A percentile compares a stretch with the other conserved stretches of the same genome.
Evolutionary conservation across 768 basidiomycete species (phyloP).

Genomic region (Tephrocybe sp.): DNA sequence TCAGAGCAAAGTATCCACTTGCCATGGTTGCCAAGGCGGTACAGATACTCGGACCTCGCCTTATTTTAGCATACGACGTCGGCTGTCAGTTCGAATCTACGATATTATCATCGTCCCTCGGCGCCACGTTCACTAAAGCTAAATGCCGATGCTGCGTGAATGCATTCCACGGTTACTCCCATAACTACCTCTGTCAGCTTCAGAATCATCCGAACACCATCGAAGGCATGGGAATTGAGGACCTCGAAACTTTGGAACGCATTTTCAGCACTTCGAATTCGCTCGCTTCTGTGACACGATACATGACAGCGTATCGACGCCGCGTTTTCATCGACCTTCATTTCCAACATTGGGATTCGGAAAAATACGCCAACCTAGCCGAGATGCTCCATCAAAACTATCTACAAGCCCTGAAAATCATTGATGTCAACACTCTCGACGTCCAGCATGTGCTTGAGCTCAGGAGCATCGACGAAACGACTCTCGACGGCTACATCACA

Average conservation of each 20-base stretch:
- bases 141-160: slow-evolving; percentile 15
- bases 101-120: slow-evolving; percentile 15
- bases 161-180: slow-evolving; percentile 34
- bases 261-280: slow-evolving; percentile 31
- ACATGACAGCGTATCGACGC: slow-evolving; percentile 26
- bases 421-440: slow-evolving; percentile 14
- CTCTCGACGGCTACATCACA: slow-evolving; percentile 8
- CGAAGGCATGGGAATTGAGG: slow-evolving; percentile 31
- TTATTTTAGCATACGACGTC: slow-evolving; percentile 24
- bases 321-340: slow-evolving; percentile 28
- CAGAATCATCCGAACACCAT: slow-evolving; percentile 28
- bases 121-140: not conserved
- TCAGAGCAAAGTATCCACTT: not conserved
- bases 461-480: not conserved
- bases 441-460: slow-evolving; percentile 12
- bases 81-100: slow-evolving; percentile 24
- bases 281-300: slow-evolving; percentile 22
- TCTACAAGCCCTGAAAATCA: slow-evolving; percentile 26
- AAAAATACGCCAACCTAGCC: slow-evolving; percentile 31
- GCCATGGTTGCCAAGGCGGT: slow-evolving; percentile 10
- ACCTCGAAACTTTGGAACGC: slow-evolving; percentile 30
- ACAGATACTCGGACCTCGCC: slow-evolving; percentile 14
- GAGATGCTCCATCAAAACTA: slow-evolving; percentile 25
- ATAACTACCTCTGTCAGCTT: slow-evolving; percentile 31
- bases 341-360: slow-evolving; percentile 32